phyloP scores from a whole-genome alignment of 164 flowering plant genomes.

The Platanus orientalis region DNA sequence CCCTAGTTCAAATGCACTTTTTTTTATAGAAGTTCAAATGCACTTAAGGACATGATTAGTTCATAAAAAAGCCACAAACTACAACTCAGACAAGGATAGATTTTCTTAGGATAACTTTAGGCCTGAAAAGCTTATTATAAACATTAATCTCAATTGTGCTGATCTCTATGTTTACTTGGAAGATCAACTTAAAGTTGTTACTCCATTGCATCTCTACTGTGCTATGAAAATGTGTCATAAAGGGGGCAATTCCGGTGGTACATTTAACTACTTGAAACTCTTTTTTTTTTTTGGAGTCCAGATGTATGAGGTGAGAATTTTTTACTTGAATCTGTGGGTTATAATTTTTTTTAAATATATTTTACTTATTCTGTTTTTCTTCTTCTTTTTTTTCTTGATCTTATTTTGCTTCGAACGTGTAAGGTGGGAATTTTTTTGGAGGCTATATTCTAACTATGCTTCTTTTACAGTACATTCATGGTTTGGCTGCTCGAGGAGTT shows the following conservation, averaged over 20 bases:
- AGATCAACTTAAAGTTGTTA: background rate
- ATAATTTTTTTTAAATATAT: background rate
- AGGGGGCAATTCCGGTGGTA: background rate
- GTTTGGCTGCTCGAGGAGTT: constrained; percentile 95
- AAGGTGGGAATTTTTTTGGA: background rate
- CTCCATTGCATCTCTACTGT: no score
- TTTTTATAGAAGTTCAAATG: no score
- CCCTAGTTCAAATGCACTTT: no score
- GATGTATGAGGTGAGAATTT: no score
- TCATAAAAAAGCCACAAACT: no score
- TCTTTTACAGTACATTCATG: constrained; percentile 81
- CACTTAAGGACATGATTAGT: no score
- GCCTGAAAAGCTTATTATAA: background rate
- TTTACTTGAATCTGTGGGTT: no score
- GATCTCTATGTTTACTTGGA: background rate
- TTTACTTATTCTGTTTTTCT: background rate
- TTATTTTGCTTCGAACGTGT: background rate
- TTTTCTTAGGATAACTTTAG: background rate
- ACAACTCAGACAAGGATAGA: background rate
- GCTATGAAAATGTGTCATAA: background rate
- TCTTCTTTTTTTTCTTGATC: background rate
- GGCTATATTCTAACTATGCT: background rate
- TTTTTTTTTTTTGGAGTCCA: no score
- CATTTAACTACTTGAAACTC: no score
- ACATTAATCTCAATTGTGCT: background rate